Conservation (phyloP, 2,329 filamentous ascomycete genomes). For the Penicillium polonicum region DNA sequence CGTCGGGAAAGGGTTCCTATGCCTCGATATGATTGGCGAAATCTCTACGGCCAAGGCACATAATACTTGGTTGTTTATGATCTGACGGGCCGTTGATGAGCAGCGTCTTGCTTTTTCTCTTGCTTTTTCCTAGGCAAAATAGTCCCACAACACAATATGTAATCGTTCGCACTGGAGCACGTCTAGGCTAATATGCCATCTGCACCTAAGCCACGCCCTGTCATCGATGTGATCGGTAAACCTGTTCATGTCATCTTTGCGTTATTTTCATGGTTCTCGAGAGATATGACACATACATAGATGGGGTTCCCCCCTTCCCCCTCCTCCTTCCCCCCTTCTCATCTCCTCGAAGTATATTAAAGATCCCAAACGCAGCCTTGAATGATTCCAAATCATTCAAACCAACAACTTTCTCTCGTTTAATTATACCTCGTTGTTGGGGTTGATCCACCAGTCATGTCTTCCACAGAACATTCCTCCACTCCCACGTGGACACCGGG, state of each 20-base stretch:
- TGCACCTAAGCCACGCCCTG: not conserved
- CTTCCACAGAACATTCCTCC: constrained; percentile 13
- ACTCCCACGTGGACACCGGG: constrained; percentile 18
- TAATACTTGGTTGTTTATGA: not conserved
- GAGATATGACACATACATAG: constrained; percentile 15
- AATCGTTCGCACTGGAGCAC: not conserved
- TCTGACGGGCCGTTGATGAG: not conserved
- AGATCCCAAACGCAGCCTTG: constrained; percentile 1
- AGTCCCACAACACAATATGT: not conserved
- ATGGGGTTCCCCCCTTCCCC: not conserved
- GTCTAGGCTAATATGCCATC: not conserved
- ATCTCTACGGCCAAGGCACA: not conserved
- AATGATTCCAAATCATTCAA: constrained; percentile 29
- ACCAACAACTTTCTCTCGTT: constrained; percentile 14
- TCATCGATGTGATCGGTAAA: constrained; percentile 8
- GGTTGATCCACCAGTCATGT: constrained; percentile 16
- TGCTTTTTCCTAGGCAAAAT: not conserved
- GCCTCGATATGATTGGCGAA: not conserved
- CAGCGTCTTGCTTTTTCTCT: not conserved
- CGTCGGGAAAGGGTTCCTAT: not conserved
- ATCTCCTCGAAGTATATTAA: constrained; percentile 7
- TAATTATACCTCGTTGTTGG: constrained; percentile 6
- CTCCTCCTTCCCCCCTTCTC: not conserved
- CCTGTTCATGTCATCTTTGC: not conserved
- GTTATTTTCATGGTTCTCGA: not conserved